phyloP scores from a whole-genome alignment of 1,139 yeast species.

The Pichia sp. region DNA sequence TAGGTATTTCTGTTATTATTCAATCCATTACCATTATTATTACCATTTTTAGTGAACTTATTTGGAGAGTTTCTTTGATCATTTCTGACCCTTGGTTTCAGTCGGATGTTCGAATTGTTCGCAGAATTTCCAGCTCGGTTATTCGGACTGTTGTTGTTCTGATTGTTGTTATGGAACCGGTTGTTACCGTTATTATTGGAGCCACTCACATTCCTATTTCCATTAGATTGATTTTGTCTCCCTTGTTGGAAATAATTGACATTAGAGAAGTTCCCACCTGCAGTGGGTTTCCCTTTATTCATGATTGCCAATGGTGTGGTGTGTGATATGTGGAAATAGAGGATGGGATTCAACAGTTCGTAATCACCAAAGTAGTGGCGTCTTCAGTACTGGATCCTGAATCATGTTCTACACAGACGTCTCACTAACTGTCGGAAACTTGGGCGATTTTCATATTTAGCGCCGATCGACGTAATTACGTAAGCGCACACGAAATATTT shows the following conservation, averaged over 20 bases:
- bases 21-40: neutral
- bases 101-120: neutral
- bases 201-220: constrained; percentile 3
- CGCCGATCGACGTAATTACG: too few relatives aligned
- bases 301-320: neutral
- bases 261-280: constrained; percentile 16
- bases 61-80: neutral
- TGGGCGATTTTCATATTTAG: too few relatives aligned
- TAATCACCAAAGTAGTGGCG: too few relatives aligned
- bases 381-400: too few relatives aligned
- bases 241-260: constrained; percentile 15
- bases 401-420: too few relatives aligned
- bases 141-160: neutral
- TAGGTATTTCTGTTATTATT: too few relatives aligned
- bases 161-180: neutral
- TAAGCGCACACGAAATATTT: too few relatives aligned
- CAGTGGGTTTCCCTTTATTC: constrained; percentile 4
- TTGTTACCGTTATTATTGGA: neutral
- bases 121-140: neutral
- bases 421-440: too few relatives aligned
- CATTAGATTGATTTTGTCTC: constrained; percentile 2
- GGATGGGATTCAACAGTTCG: too few relatives aligned
- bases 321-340: too few relatives aligned
- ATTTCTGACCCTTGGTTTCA: neutral
- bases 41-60: neutral